Base-by-base conservation (phyloP, 1,139 yeast species). In the Pichia sp. region DNA sequence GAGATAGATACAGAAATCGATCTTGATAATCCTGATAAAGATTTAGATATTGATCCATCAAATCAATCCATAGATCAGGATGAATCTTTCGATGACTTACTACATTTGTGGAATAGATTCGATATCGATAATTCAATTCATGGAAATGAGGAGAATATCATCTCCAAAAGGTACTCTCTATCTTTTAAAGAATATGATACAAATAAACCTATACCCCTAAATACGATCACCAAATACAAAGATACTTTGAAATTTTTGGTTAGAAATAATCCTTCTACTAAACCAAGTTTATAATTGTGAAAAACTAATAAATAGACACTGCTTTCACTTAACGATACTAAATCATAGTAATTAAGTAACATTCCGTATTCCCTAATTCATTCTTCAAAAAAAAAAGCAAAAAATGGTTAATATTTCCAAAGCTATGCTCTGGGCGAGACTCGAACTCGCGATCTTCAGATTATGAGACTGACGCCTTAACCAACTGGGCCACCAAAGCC, bases 201-300 rank as follows among this genome's bases (percentile, higher is more conserved):
- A 18, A 30, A 32, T 20, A 36, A 36, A 18, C 49, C 50, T 7
- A 18, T 43, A 7, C 21, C 44, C 7, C 11, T 38, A 1, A 39
- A 40, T 11, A 7, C 23, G 4, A 32, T 46, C 21, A 31, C 69
- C 42, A 83, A 80, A 58, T 89, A 86, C 57, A 70, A 71, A 46
- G 95, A 83, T 48, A 78, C 80, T 49, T 65, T 91, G 52, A 71
- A 64, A 41, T 7, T 14, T 7, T 36, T 43, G 5, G 28, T 41
- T 23, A 19, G 28, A 5, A 36, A n/a, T n/a, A n/a, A n/a, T n/a
- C n/a, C n/a, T n/a, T n/a, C n/a, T n/a, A n/a, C n/a, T n/a, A n/a
- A n/a, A n/a, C n/a, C n/a, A n/a, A n/a, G n/a, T n/a, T n/a, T n/a
- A n/a, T n/a, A n/a, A n/a, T n/a, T n/a, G n/a, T n/a, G n/a, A n/a